Percentiles rank a stretch among this genome's conserved stretches.
Evolutionary conservation across 2,329 filamentous ascomycete species (phyloP).

Genomic region (Sodiomyces alkalinus): DNA sequence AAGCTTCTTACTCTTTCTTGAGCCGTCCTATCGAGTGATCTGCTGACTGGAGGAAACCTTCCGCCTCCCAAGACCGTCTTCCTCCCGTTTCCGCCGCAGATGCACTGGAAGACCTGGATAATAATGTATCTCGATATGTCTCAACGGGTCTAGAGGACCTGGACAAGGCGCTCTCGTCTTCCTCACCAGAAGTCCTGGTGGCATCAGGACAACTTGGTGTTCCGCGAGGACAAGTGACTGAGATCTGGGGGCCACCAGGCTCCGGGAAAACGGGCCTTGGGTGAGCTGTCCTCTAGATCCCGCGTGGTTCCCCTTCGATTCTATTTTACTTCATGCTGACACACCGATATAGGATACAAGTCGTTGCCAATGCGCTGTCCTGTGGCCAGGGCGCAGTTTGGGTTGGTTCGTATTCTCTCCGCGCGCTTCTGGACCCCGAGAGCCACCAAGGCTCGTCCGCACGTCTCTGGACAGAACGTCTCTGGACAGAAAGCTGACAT

Average conservation of each 20-base stretch:
- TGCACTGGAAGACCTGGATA: conserved; percentile 45
- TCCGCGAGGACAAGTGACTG: conserved; percentile 62
- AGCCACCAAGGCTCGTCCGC: conserved; percentile 2
- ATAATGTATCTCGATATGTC: conserved; percentile 32
- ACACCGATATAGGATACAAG: conserved; percentile 43
- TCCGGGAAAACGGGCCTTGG: conserved; percentile 73
- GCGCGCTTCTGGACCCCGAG: conserved; percentile 6
- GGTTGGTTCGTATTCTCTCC: conserved; percentile 44
- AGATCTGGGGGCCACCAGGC: conserved; percentile 78
- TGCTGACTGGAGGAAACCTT: conserved; percentile 7
- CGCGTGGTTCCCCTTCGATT: neutral
- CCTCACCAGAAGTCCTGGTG: conserved; percentile 4
- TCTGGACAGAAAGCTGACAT: neutral
- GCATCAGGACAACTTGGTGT: conserved; percentile 32
- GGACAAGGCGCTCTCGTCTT: conserved; percentile 29
- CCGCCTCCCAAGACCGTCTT: conserved; percentile 43
- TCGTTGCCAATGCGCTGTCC: conserved; percentile 47
- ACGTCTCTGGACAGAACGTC: conserved; percentile 1
- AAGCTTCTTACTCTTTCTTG: conserved; percentile 12
- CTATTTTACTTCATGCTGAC: neutral
- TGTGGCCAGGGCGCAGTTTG: conserved; percentile 54
- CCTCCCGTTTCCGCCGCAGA: conserved; percentile 65
- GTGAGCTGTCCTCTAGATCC: conserved; percentile 30
- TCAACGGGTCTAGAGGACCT: conserved; percentile 40
- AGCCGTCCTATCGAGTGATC: conserved; percentile 1